Conservation (phyloP, 306 rosid genomes). For the Prunus davidiana region DNA sequence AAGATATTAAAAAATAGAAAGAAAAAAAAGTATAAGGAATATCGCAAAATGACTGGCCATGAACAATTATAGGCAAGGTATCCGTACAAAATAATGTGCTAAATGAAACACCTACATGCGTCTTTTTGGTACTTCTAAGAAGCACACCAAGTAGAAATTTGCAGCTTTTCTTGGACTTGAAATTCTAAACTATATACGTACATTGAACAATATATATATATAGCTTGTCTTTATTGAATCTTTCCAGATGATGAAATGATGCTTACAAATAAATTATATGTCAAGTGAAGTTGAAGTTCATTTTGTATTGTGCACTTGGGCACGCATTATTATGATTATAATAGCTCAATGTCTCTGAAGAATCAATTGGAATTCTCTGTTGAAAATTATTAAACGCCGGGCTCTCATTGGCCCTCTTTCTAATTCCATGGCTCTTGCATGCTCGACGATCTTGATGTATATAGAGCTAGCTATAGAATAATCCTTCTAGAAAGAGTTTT, state of each 20-base stretch:
- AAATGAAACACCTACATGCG: background rate
- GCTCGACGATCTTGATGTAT: too few species aligned
- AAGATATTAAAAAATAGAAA: too few species aligned
- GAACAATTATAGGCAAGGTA: background rate
- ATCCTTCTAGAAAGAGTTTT: too few species aligned
- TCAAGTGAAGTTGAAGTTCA: background rate
- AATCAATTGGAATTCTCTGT: background rate
- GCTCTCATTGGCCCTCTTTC: too few species aligned
- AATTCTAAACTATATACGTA: too few species aligned
- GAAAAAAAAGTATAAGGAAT: background rate
- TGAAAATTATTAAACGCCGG: too few species aligned
- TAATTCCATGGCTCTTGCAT: too few species aligned
- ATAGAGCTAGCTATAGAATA: too few species aligned
- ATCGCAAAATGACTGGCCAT: background rate
- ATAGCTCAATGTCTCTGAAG: background rate
- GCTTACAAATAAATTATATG: background rate
- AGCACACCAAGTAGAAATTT: too few species aligned
- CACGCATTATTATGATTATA: background rate
- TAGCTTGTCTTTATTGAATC: background rate
- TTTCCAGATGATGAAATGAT: background rate
- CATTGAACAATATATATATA: background rate
- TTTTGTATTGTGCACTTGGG: background rate
- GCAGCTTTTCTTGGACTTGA: too few species aligned
- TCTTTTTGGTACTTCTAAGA: too few species aligned
- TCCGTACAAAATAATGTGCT: background rate